Conservation (phyloP, 1,284 basidiomycete genomes). For the Limonomyces culmigenus region DNA sequence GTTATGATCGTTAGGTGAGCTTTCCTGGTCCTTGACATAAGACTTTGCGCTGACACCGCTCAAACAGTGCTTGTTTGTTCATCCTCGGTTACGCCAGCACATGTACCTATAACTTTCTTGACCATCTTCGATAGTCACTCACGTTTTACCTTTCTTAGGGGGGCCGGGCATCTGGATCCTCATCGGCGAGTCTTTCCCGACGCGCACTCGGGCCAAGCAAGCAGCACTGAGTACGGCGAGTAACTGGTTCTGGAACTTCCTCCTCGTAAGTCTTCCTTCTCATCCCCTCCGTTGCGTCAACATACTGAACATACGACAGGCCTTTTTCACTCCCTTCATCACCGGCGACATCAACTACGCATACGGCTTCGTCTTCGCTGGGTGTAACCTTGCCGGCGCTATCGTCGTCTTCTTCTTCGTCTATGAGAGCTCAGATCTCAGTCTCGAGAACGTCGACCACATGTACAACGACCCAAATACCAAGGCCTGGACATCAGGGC, state of each 20-base stretch:
- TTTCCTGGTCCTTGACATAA: too few relatives aligned
- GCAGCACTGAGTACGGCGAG: slow-evolving; percentile 52
- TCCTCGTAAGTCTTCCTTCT: too few relatives aligned
- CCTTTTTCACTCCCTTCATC: slow-evolving; percentile 65
- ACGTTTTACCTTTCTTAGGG: too few relatives aligned
- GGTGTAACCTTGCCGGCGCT: slow-evolving; percentile 43
- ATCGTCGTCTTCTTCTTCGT: slow-evolving; percentile 62
- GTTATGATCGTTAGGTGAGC: slow-evolving; percentile 18
- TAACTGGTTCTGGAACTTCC: slow-evolving; percentile 65
- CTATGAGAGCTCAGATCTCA: slow-evolving; percentile 57
- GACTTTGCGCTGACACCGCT: too few relatives aligned
- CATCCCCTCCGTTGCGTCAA: too few relatives aligned
- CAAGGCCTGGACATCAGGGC: slow-evolving; percentile 49
- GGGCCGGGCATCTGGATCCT: slow-evolving; percentile 62
- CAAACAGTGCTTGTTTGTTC: slow-evolving; percentile 64
- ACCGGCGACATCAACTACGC: slow-evolving; percentile 34
- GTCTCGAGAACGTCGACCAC: slow-evolving; percentile 54
- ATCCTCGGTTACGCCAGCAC: slow-evolving; percentile 66
- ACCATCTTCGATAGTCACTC: too few relatives aligned
- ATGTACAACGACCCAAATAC: slow-evolving; percentile 61
- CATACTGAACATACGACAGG: too few relatives aligned
- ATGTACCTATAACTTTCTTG: too few relatives aligned
- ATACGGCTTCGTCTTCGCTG: slow-evolving; percentile 63
- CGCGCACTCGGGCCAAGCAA: slow-evolving; percentile 61
- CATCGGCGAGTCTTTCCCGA: slow-evolving; percentile 65